Conservation (phyloP, 2,329 filamentous ascomycete species). For the Chaetomiaceae sp. region DNA sequence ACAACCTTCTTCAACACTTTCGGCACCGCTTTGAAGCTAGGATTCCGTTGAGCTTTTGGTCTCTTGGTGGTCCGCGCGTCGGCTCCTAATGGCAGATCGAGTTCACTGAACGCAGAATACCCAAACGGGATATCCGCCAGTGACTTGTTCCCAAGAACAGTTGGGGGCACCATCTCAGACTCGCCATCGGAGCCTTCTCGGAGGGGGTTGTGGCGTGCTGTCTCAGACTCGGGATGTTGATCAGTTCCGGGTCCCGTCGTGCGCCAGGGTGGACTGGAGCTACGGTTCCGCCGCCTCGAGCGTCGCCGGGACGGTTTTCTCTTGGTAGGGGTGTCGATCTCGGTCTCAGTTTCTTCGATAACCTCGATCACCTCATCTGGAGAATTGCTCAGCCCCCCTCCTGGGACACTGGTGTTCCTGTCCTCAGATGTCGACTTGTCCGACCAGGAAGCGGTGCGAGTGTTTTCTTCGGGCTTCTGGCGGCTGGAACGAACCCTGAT, state of each 20-base stretch:
- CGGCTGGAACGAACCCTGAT: constrained; percentile 4
- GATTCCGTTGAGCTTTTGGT: constrained; percentile 45
- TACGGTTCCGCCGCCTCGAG: constrained; percentile 17
- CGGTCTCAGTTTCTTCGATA: constrained; percentile 33
- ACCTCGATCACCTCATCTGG: constrained; percentile 26
- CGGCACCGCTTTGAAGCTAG: constrained; percentile 55
- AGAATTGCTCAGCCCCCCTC: constrained; percentile 20
- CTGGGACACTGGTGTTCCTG: constrained; percentile 20
- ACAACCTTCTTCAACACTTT: constrained; percentile 60
- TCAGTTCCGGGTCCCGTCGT: constrained; percentile 30
- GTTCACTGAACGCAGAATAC: constrained; percentile 60
- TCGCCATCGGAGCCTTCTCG: constrained; percentile 28
- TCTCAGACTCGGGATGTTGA: constrained; percentile 24
- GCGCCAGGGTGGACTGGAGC: constrained; percentile 26
- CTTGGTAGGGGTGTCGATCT: constrained; percentile 35
- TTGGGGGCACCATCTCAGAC: constrained; percentile 36
- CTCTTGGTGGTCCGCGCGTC: constrained; percentile 38
- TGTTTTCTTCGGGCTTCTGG: constrained; percentile 24
- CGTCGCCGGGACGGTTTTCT: constrained; percentile 22
- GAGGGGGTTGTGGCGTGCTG: constrained; percentile 16
- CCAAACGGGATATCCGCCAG: constrained; percentile 58
- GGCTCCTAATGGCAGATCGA: constrained; percentile 49
- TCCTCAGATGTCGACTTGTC: constrained; percentile 26
- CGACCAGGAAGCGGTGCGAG: constrained; percentile 27
- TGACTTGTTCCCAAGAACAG: constrained; percentile 41